These are phyloP conservation scores for Tulasnella sp. DNA, from an alignment of 768 basidiomycete genomes.

Conservation along the genomic window DNA sequence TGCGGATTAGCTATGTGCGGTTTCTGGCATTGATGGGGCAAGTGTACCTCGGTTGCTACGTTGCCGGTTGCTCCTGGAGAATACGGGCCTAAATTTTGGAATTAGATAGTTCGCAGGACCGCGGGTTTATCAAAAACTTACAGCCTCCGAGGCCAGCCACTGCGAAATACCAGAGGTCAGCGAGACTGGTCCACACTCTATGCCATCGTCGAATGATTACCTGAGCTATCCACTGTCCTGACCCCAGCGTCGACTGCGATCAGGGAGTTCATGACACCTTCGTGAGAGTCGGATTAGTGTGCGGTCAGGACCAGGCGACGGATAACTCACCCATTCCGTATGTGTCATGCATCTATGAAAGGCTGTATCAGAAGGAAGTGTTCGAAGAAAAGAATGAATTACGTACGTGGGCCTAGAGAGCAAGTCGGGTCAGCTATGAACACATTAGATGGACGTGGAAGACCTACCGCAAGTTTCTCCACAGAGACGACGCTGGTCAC, in stretches of 20 bases:
- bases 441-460: neutral
- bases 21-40: neutral
- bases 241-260: conserved; percentile 58
- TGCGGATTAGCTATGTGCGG: neutral
- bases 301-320: neutral
- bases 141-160: conserved; percentile 91
- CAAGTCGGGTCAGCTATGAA: neutral
- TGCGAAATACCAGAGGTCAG: conserved; percentile 32
- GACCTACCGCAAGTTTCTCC: conserved; percentile 54
- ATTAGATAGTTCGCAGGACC: neutral
- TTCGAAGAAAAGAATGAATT: neutral
- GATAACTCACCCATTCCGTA: conserved; percentile 53
- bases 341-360: conserved; percentile 72
- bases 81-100: conserved; percentile 42
- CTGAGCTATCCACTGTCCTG: conserved; percentile 50
- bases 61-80: conserved; percentile 95
- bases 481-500: conserved; percentile 52
- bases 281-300: neutral
- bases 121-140: neutral
- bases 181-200: too few species aligned
- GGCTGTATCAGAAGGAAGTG: neutral
- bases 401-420: conserved; percentile 45
- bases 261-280: conserved; percentile 53
- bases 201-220: conserved; percentile 7
- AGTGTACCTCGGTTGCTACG: conserved; percentile 64